These are phyloP conservation scores for Dacryopinax spathularia DNA, from an alignment of 768 basidiomycete species.

Conservation along the genomic window DNA sequence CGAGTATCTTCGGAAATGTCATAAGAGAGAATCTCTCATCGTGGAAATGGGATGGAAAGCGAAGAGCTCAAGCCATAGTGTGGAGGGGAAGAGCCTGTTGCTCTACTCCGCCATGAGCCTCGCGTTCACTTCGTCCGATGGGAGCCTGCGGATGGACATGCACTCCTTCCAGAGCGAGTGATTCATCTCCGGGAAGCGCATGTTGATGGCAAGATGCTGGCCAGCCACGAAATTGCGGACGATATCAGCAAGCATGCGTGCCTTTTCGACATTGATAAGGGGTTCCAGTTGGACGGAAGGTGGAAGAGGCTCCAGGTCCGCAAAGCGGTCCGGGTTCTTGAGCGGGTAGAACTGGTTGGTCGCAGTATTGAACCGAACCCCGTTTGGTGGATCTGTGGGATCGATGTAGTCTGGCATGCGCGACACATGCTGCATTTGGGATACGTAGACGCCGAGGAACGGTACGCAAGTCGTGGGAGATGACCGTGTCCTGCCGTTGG, in stretches of 20 bases:
- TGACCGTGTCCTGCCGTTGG: background rate
- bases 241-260: conserved; percentile 62
- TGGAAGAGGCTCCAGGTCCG: conserved; percentile 55
- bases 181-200: background rate
- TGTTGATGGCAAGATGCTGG: conserved; percentile 59
- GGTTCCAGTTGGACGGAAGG: conserved; percentile 69
- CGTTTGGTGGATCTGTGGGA: conserved; percentile 60
- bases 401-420: conserved; percentile 68
- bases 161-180: background rate
- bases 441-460: conserved; percentile 54
- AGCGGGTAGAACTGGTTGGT: conserved; percentile 53
- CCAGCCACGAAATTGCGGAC: conserved; percentile 70
- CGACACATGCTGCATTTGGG: conserved; percentile 50
- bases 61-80: too few species aligned
- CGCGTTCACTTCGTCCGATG: background rate
- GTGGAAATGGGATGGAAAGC: too few species aligned
- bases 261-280: conserved; percentile 79
- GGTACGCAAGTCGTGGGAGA: background rate
- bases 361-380: conserved; percentile 47
- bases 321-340: conserved; percentile 66
- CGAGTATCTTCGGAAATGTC: too few species aligned
- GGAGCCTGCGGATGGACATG: background rate
- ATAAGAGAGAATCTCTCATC: too few species aligned
- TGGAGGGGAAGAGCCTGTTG: too few species aligned
- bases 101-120: conserved; percentile 1